phyloP scores from a whole-genome alignment of 2,329 filamentous ascomycete species.

The Diaporthe sp. region DNA sequence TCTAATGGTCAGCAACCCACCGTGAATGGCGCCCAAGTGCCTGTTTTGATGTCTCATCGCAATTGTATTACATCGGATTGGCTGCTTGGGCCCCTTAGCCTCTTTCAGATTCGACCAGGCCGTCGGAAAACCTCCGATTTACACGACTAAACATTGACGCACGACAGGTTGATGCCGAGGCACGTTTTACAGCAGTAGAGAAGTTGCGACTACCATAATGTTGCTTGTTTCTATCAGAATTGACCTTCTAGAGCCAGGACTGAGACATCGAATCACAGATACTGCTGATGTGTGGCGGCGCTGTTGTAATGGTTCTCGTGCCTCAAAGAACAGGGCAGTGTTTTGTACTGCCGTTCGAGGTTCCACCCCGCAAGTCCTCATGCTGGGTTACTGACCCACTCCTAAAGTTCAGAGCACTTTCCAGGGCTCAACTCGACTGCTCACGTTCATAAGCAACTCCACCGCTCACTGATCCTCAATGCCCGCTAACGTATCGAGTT shows the following conservation, averaged over 20 bases:
- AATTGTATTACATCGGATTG: slow-evolving; percentile 34
- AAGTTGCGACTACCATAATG: not conserved
- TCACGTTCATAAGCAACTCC: too few relatives aligned
- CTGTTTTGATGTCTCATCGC: slow-evolving; percentile 25
- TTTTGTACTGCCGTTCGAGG: not conserved
- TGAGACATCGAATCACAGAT: not conserved
- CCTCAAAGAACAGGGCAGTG: not conserved
- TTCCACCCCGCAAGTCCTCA: too few relatives aligned
- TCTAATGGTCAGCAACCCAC: slow-evolving; percentile 38
- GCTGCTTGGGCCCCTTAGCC: not conserved
- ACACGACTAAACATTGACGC: not conserved
- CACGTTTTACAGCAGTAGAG: not conserved
- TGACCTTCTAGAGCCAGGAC: not conserved
- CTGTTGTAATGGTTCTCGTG: not conserved
- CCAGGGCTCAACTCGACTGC: too few relatives aligned
- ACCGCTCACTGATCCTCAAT: too few relatives aligned
- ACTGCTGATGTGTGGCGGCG: not conserved
- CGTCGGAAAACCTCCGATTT: not conserved
- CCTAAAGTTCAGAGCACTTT: too few relatives aligned
- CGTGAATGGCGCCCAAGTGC: not conserved
- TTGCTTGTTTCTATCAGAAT: not conserved
- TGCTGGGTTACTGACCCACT: too few relatives aligned
- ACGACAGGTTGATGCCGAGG: not conserved
- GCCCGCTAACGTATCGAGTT: too few relatives aligned
- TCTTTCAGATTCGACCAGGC: not conserved